Conservation (phyloP, 352 stramenopile species). For the Globisporangium radiosum region DNA sequence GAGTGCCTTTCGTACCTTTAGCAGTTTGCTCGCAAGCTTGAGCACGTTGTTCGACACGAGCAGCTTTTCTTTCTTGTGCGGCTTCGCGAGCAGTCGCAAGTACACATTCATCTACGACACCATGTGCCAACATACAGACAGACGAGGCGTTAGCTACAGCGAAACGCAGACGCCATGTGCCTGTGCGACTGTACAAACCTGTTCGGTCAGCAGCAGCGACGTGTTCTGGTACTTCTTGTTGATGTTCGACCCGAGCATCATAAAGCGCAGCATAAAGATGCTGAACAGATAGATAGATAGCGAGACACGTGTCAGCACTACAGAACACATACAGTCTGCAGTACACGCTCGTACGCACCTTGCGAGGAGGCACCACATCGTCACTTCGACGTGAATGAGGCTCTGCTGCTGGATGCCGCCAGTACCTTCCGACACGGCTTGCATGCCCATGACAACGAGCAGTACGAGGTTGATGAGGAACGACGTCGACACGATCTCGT, state of each 20-base stretch:
- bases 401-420: conserved; percentile 45
- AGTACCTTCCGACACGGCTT: conserved; percentile 62
- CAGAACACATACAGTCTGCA: background rate
- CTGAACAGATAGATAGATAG: conserved; percentile 20
- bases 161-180: too few species aligned
- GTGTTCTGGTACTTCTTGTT: conserved; percentile 91
- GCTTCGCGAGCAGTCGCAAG: conserved; percentile 71
- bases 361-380: conserved; percentile 81
- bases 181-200: conserved; percentile 28
- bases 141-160: background rate
- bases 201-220: conserved; percentile 86
- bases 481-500: conserved; percentile 86
- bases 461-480: conserved; percentile 86
- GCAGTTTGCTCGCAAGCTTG: conserved; percentile 87
- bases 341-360: conserved; percentile 28
- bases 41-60: conserved; percentile 88
- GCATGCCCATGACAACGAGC: conserved; percentile 81
- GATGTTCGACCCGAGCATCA: conserved; percentile 88
- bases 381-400: conserved; percentile 80
- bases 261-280: conserved; percentile 88
- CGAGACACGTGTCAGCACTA: background rate
- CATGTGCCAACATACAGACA: background rate
- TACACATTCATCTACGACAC: conserved; percentile 77
- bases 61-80: conserved; percentile 87
- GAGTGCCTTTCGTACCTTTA: conserved; percentile 41